Base-by-base conservation (phyloP, 768 basidiomycete species). In the Pisolithus orientalis region DNA sequence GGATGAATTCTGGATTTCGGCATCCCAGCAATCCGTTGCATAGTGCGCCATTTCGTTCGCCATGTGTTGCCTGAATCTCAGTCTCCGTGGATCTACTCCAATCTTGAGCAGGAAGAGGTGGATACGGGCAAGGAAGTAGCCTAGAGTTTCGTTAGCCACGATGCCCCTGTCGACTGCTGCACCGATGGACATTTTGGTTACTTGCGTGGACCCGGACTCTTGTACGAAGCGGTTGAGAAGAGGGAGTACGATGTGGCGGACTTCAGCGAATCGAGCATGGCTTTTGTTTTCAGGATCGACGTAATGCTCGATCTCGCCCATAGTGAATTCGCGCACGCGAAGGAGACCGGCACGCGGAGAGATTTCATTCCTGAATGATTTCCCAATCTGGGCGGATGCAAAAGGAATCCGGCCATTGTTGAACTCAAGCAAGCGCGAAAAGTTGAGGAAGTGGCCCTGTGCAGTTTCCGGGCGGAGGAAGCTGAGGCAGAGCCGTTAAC, bases 1-100 rank as follows among this genome's bases (percentile, higher is more conserved):
- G 16, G 55, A 56, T 46, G 90, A 88, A 50, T 90, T 93, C 56
- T 93, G 80, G 58, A 98, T 97, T 74, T 99, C 96, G 40, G 94
- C 96, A 65, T 99, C 96, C 96, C 96, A 99, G 70, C 96, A 99
- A 72, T 98, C 95, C 38, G 93, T 82, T 50, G 96, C 95, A 68
- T 99, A 99, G 69, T 98, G 96, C 1, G 96, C 96, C 95, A 98
- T 98, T 76, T 98, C 96, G 72, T 98, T 99, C 37, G 72, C 80
- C 96, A 98, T 98, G 68, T 99, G 96, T 65, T 99, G 96, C 32
- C 96, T 79, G 81, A 97, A 98, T 49, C 96, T 82, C 57, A 97
- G 74, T 7, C 93, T 82, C 44, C 65, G 56, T 13, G 86, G 84
- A 73, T 94, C 77, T 69, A 99, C 87, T 54, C 95, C 96, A 63